A percentile compares a stretch with the other conserved stretches of the same genome.
phyloP scores from a whole-genome alignment of 345 rosid species.

The Gossypium ekmanianum region DNA sequence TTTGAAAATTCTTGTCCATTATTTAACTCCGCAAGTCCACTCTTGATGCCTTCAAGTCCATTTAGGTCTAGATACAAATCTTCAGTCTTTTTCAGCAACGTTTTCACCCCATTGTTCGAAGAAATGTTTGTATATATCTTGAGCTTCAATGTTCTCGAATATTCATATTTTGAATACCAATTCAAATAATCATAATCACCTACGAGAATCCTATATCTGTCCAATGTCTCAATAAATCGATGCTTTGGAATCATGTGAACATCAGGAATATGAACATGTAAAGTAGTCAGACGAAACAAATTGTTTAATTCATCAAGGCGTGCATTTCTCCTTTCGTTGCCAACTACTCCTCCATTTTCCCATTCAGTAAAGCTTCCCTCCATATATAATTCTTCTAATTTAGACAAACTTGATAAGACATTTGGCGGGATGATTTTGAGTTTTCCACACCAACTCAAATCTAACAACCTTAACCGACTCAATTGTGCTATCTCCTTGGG shows the following conservation, averaged over 20 bases:
- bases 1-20: not conserved
- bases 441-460: not conserved
- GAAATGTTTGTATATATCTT: not conserved
- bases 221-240: not conserved
- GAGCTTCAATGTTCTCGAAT: not conserved
- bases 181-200: not conserved
- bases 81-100: not conserved
- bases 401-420: not conserved
- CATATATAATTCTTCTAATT: too few species aligned
- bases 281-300: too few species aligned
- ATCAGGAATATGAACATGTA: too few species aligned
- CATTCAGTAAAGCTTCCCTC: not conserved
- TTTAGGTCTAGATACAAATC: not conserved
- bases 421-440: constrained; percentile 23
- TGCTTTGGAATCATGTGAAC: too few species aligned
- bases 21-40: not conserved
- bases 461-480: too few species aligned
- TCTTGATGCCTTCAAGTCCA: not conserved
- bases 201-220: not conserved
- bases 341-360: constrained; percentile 14
- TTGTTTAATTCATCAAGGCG: not conserved
- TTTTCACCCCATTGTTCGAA: not conserved
- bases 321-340: not conserved
- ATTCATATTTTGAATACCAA: not conserved
- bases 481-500: constrained; percentile 18